Evolutionary conservation across 202 grass and related monocot species (phyloP).

Genomic region (Saccharum hybrid): DNA sequence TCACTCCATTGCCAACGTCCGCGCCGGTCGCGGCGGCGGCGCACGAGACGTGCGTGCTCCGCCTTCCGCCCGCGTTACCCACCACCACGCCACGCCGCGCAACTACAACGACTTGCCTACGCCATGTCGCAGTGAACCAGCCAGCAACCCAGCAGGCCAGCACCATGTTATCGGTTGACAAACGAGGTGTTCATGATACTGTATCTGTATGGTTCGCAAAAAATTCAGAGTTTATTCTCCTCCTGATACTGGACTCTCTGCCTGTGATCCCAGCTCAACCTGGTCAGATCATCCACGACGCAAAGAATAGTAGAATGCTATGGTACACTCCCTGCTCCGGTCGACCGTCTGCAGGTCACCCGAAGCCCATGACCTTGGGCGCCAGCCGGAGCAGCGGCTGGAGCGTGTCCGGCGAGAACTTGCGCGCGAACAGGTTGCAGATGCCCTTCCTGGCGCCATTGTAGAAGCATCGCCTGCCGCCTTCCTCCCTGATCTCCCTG

Average conservation of each 20-base stretch:
- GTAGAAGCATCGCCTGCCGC: conserved; percentile 49
- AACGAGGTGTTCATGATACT: conserved; percentile 8
- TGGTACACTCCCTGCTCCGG: not conserved
- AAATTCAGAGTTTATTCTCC: not conserved
- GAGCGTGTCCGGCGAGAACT: conserved; percentile 65
- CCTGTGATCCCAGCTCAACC: not conserved
- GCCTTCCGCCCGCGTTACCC: not conserved
- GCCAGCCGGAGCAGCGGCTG: conserved; percentile 57
- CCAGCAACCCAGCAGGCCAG: not conserved
- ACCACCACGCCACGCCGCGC: not conserved
- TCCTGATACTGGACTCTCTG: not conserved
- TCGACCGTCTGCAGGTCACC: not conserved
- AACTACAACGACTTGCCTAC: not conserved
- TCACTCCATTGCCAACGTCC: too few relatives aligned
- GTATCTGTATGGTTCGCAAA: not conserved
- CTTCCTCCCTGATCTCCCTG: conserved; percentile 54
- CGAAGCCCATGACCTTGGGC: conserved; percentile 60
- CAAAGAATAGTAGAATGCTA: conserved; percentile 17
- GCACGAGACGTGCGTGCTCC: not conserved
- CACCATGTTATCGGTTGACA: not conserved
- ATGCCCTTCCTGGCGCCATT: conserved; percentile 41
- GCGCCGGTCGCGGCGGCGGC: too few relatives aligned
- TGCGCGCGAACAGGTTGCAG: conserved; percentile 77
- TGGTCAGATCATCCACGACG: not conserved
- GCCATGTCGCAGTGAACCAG: not conserved